Evolutionary conservation across 257 asterid species (phyloP).

Genomic region (Coffea eugenioides): DNA sequence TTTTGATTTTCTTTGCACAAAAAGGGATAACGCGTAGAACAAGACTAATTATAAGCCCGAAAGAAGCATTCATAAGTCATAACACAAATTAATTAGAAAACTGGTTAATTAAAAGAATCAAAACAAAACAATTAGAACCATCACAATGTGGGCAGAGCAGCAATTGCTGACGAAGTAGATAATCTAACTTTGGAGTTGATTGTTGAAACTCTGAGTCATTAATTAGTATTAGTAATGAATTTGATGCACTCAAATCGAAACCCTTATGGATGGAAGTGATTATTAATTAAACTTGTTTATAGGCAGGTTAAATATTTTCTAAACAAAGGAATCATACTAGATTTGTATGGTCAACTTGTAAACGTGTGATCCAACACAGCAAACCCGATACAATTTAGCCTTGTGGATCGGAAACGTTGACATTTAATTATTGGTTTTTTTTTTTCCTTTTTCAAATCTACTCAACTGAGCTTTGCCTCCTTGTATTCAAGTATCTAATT

Average conservation of each 20-base stretch:
- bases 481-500: background rate
- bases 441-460: background rate
- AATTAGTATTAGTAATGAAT: background rate
- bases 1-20: no score
- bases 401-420: constrained; percentile 49
- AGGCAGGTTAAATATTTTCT: background rate
- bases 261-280: background rate
- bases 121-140: no score
- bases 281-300: background rate
- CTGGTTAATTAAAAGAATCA: no score
- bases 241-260: background rate
- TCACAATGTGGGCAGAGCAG: background rate
- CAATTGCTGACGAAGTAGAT: background rate
- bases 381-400: constrained; percentile 18
- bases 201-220: background rate
- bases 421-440: constrained; percentile 29
- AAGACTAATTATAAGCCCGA: no score
- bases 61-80: no score
- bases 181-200: background rate
- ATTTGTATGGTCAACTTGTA: constrained; percentile 28
- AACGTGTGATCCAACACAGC: constrained; percentile 33
- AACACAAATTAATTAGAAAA: no score
- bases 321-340: constrained; percentile 3
- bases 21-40: no score
- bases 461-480: constrained; percentile 13